These are phyloP conservation scores for Wickerhamomyces xylosicus DNA, from an alignment of 805 yeast genomes.

Conservation along the genomic window DNA sequence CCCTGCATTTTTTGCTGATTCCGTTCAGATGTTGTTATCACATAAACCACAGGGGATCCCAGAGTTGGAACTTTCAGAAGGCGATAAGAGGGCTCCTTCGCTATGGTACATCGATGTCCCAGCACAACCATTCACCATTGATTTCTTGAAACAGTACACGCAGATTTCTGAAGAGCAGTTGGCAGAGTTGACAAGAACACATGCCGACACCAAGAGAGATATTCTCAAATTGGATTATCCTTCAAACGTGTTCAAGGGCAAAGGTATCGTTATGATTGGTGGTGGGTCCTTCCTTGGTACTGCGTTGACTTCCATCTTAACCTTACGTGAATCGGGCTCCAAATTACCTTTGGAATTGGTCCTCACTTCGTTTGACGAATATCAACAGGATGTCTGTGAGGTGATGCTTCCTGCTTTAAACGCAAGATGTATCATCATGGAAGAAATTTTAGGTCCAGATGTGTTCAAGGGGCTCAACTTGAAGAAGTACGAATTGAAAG, in stretches of 20 bases:
- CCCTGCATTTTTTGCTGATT: conserved; percentile 9
- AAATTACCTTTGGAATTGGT: conserved; percentile 33
- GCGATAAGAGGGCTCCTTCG: conserved; percentile 15
- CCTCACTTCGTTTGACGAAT: conserved; percentile 29
- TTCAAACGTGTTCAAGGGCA: conserved; percentile 14
- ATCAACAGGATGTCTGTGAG: conserved; percentile 34
- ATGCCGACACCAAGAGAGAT: conserved; percentile 11
- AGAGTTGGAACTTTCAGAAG: conserved; percentile 8
- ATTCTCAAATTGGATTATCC: conserved; percentile 12
- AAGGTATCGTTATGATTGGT: conserved; percentile 29
- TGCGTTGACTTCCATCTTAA: conserved; percentile 26
- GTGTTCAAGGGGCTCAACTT: conserved; percentile 11
- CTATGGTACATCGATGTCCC: conserved; percentile 19
- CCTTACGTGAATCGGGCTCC: conserved; percentile 32
- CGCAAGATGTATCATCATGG: conserved; percentile 31
- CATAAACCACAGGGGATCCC: conserved; percentile 15
- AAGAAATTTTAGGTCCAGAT: conserved; percentile 24
- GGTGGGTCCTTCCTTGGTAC: conserved; percentile 35
- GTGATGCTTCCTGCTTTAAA: conserved; percentile 28
- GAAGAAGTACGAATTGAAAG: conserved; percentile 19
- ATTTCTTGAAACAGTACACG: conserved; percentile 10
- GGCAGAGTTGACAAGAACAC: conserved; percentile 12
- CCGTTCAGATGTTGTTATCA: conserved; percentile 13
- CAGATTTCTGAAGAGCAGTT: conserved; percentile 12
- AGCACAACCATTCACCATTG: conserved; percentile 18